A percentile compares a stretch with the other conserved stretches of the same genome.
phyloP scores from a whole-genome alignment of 768 basidiomycete genomes.

The Trichaptum fuscoviolaceum region DNA sequence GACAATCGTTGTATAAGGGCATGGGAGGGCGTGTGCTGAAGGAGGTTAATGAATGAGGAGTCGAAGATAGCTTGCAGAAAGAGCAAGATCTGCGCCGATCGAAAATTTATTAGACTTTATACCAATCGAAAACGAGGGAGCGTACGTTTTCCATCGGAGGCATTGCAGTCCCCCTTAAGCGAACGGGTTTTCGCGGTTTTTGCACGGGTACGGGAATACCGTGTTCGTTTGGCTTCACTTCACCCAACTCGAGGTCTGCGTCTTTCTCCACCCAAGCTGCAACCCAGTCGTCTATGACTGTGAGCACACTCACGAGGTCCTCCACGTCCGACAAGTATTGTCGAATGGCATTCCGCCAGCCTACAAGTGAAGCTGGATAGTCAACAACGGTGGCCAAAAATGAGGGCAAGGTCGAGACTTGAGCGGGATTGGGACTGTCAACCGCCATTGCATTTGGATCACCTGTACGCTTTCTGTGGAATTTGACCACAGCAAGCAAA shows the following conservation, averaged over 20 bases:
- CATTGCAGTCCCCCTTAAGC: background rate
- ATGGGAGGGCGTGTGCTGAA: conserved; percentile 61
- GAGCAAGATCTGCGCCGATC: conserved; percentile 39
- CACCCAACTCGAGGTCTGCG: conserved; percentile 19
- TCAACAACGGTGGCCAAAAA: conserved; percentile 34
- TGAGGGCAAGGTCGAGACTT: conserved; percentile 29
- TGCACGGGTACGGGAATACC: conserved; percentile 2
- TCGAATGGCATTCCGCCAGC: conserved; percentile 48
- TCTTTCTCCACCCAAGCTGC: conserved; percentile 23
- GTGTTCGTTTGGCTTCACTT: conserved; percentile 14
- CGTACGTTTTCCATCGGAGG: conserved; percentile 9
- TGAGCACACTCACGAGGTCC: conserved; percentile 41
- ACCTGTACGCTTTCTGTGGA: conserved; percentile 25
- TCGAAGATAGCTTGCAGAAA: conserved; percentile 69
- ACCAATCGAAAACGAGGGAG: background rate
- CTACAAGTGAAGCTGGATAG: conserved; percentile 34
- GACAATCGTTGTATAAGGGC: conserved; percentile 43
- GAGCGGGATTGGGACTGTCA: conserved; percentile 22
- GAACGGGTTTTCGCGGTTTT: background rate
- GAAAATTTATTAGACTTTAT: background rate
- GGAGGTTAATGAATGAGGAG: conserved; percentile 60
- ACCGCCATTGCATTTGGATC: conserved; percentile 31
- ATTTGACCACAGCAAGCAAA: conserved; percentile 39
- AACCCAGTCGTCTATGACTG: conserved; percentile 47
- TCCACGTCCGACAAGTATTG: conserved; percentile 42